Conservation (phyloP, 495 filamentous ascomycete species). For the Corynascus novoguineensis region DNA sequence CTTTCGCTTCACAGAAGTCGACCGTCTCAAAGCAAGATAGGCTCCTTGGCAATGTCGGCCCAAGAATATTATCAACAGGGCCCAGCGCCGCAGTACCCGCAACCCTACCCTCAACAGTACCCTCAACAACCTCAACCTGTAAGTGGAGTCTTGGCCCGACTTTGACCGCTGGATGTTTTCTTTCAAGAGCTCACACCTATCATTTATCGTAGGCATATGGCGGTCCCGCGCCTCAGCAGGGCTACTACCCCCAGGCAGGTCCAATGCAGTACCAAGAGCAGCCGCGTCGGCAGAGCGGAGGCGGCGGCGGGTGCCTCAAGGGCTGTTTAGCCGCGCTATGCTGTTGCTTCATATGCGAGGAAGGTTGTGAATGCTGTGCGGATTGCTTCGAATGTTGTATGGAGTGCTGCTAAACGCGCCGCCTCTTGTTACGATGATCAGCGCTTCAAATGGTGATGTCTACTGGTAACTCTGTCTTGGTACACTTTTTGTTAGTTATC, state of each 20-base stretch:
- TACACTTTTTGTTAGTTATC: too few relatives aligned
- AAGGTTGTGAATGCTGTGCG: slow-evolving; percentile 72
- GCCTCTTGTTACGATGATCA: too few relatives aligned
- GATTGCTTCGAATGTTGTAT: slow-evolving; percentile 63
- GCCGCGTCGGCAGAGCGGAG: slow-evolving; percentile 46
- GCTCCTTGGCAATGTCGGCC: slow-evolving; percentile 26
- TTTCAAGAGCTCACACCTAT: neutral
- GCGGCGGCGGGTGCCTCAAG: slow-evolving; percentile 56
- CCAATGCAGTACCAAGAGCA: slow-evolving; percentile 54
- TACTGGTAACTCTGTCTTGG: too few relatives aligned
- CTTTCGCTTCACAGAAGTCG: too few relatives aligned
- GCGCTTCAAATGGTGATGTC: too few relatives aligned
- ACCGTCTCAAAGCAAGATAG: neutral
- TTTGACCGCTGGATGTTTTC: neutral
- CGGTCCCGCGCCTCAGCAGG: slow-evolving; percentile 19
- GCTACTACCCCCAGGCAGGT: slow-evolving; percentile 29
- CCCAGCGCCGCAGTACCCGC: neutral
- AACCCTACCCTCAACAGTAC: neutral
- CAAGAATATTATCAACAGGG: slow-evolving; percentile 32
- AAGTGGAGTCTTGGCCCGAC: neutral
- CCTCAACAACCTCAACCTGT: slow-evolving; percentile 31
- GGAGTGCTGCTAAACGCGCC: slow-evolving; percentile 48
- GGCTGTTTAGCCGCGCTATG: slow-evolving; percentile 64
- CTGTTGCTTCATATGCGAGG: slow-evolving; percentile 74
- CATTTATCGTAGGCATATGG: slow-evolving; percentile 18